Evolutionary conservation across 2,329 filamentous ascomycete genomes (phyloP), one percentile per base, ranked within the genome.

Genomic region (Pseudogymnoascus sp.): DNA sequence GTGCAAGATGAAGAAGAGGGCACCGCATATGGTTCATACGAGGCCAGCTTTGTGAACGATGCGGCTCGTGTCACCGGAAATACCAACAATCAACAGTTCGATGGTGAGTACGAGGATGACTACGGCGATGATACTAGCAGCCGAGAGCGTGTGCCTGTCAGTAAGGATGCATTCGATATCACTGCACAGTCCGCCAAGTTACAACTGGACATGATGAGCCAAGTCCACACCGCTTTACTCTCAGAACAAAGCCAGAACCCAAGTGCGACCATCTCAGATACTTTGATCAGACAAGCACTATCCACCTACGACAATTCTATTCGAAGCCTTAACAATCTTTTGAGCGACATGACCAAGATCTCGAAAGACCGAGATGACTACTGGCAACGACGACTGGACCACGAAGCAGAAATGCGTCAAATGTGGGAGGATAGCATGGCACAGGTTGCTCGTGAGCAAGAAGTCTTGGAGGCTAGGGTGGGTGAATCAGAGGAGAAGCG

Each of bases 391-490:
- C 87, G 93, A 13, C 80, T 99, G 42, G 93, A 96, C 69, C 88
- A 92, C 62, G 95, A 99, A 77, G 87, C 88, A 47, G 91, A 96
- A 73, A 88, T 97, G 77, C 86, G 95, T 38, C 88, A 90, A 65
- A 90, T 99, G 86, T 99, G 95, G 95, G 95, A 99, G 76, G 95
- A 99, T 71, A 97, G 93, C 76, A 97, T 99, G 95, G 92, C 95
- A 8, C 87, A 93, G 70, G 89, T 99, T n/a, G 95, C 93, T 16
- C 87, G 86, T 63, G 95, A 99, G 74, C 95, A 99, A 70, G 95
- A 97, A 75, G 85, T 92, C 61, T 82, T 99, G 1, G 91, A 97
- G 73, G 90, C 86, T 37, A 88, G 87, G 64, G 90, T 97, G 65
- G 91, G 90, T 50, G 90, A 96, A 75, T 90, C 92, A 1, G 93